Evolutionary conservation across 257 asterid species (phyloP).

Genomic region (Primulina eburnea): DNA sequence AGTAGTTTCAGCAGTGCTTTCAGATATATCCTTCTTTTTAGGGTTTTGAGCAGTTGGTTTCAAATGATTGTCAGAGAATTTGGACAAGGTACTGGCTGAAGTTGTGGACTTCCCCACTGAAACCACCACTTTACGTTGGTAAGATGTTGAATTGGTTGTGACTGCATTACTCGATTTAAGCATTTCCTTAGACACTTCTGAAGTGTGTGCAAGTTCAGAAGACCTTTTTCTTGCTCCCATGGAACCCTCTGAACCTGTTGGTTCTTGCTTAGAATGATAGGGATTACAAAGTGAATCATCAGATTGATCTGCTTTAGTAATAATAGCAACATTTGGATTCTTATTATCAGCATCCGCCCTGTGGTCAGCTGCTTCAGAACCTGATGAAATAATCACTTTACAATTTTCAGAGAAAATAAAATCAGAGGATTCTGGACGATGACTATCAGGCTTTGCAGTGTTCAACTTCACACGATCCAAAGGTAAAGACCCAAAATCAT

Average conservation of each 20-base stretch:
- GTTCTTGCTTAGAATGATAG: slow-evolving; percentile 41
- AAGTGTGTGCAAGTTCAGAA: slow-evolving; percentile 38
- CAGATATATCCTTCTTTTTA: slow-evolving; percentile 46
- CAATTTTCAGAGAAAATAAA: slow-evolving; percentile 36
- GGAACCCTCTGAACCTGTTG: slow-evolving; percentile 47
- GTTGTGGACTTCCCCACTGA: slow-evolving; percentile 47
- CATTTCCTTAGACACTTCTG: slow-evolving; percentile 47
- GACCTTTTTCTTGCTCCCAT: slow-evolving; percentile 43
- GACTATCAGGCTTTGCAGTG: slow-evolving; percentile 30
- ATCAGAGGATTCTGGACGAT: slow-evolving; percentile 36
- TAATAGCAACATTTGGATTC: slow-evolving; percentile 31
- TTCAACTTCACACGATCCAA: slow-evolving; percentile 36
- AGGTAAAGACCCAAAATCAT: slow-evolving; percentile 34
- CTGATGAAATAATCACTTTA: slow-evolving; percentile 34
- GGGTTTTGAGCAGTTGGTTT: slow-evolving; percentile 38
- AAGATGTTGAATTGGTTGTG: slow-evolving; percentile 37
- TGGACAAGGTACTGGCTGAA: slow-evolving; percentile 37
- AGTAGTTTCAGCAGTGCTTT: slow-evolving; percentile 39
- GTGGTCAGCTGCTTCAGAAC: slow-evolving; percentile 36
- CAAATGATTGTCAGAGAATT: slow-evolving; percentile 38
- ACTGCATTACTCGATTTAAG: slow-evolving; percentile 38
- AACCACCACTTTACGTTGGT: slow-evolving; percentile 45
- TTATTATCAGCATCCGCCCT: slow-evolving; percentile 41
- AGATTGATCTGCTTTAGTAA: slow-evolving; percentile 35
- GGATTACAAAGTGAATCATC: slow-evolving; percentile 39